Conservation (phyloP, 2,329 filamentous ascomycete genomes). For the Beauveria scarabaeidicola region DNA sequence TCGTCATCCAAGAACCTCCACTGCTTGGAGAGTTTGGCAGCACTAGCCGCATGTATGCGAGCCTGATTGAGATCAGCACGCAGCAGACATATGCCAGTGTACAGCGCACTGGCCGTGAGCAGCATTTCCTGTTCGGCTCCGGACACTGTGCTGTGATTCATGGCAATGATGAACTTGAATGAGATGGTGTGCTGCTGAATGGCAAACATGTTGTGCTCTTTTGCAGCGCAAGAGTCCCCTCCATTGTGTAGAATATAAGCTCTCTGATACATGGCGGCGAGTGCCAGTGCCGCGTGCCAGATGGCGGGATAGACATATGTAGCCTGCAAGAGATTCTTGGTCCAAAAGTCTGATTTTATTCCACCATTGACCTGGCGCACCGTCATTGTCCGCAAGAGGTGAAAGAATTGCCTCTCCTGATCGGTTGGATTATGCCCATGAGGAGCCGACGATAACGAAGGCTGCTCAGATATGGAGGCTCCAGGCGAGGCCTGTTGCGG, state of each 20-base stretch:
- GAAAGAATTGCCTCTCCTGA: neutral
- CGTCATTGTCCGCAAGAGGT: neutral
- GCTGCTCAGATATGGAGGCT: neutral
- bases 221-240: neutral
- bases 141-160: neutral
- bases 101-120: slow-evolving; percentile 13
- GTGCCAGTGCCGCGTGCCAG: slow-evolving; percentile 5
- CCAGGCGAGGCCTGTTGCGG: neutral
- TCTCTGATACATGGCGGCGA: slow-evolving; percentile 5
- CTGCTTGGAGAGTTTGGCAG: slow-evolving; percentile 11
- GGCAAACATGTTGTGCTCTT: slow-evolving; percentile 10
- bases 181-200: slow-evolving; percentile 13
- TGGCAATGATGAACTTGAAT: slow-evolving; percentile 10
- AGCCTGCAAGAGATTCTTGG: neutral
- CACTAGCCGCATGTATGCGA: slow-evolving; percentile 10
- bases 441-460: neutral
- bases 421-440: neutral
- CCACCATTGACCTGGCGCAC: slow-evolving; percentile 1
- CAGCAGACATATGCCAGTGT: slow-evolving; percentile 12
- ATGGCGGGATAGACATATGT: slow-evolving; percentile 6
- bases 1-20: slow-evolving; percentile 12
- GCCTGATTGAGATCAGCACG: slow-evolving; percentile 12
- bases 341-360: slow-evolving; percentile 4
- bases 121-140: slow-evolving; percentile 11
- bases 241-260: neutral